Evolutionary conservation across 176 grass and related monocot genomes (phyloP).

Genomic region (Dactylis glomerata): DNA sequence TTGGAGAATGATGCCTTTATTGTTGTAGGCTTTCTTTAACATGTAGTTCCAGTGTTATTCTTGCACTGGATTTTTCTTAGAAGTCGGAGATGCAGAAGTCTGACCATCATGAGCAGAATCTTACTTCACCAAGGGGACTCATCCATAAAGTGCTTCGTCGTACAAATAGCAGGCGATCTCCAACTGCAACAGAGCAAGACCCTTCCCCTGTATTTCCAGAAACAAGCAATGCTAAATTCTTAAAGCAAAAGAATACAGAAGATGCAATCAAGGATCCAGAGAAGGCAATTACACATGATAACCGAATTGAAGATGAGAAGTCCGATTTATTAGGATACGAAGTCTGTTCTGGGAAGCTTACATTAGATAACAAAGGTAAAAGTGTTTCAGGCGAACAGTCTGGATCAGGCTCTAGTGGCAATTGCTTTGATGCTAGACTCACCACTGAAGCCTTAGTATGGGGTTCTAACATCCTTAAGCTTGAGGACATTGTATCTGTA

Average conservation of each 20-base stretch:
- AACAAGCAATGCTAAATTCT: constrained; percentile 63
- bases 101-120: constrained; percentile 64
- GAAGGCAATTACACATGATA: constrained; percentile 53
- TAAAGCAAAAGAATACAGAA: constrained; percentile 51
- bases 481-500: constrained; percentile 93
- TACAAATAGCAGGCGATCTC: constrained; percentile 65
- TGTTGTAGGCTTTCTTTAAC: constrained; percentile 10
- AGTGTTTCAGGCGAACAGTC: constrained; percentile 52
- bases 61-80: constrained; percentile 34
- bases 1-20: constrained; percentile 12
- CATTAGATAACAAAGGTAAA: constrained; percentile 68
- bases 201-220: constrained; percentile 79
- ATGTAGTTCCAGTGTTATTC: constrained; percentile 32
- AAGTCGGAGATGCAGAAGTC: constrained; percentile 73
- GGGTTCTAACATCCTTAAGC: constrained; percentile 74
- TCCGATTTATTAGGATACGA: constrained; percentile 88
- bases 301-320: constrained; percentile 88
- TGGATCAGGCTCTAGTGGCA: constrained; percentile 44
- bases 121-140: constrained; percentile 67
- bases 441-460: constrained; percentile 87
- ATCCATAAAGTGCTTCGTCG: constrained; percentile 67
- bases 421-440: constrained; percentile 77
- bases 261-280: constrained; percentile 40
- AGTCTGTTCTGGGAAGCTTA: constrained; percentile 86
- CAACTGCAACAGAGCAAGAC: constrained; percentile 59